Base-by-base conservation (phyloP, 75 land plant genomes). In the Cryptomeria japonica region DNA sequence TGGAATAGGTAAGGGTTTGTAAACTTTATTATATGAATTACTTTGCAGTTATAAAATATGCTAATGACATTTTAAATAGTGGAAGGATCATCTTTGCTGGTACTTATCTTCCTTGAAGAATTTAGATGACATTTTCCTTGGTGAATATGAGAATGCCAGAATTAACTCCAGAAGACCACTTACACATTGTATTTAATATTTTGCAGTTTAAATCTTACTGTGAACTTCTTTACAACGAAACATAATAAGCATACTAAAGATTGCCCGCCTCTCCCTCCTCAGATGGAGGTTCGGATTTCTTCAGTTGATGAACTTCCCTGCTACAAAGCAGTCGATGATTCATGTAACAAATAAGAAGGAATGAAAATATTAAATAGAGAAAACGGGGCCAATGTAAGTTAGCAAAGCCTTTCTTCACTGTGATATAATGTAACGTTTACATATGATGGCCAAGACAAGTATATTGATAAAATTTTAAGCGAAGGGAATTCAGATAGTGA, bases 211-310 rank as follows among this genome's bases (percentile, higher is more conserved):
- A 90, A 94, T 34, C 96, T 97, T 34, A 93, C 94, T 5, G 94
- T 97, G 70, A 97, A 97, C 86, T 97, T 96, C 88, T 93, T 97
- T 86, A 96, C 99, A 53, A 93, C 95, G 14, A 96, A 96, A 87
- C 92, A 93, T 87, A 88, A 80, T 5, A 89, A 89, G 36, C 88
- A 90, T 70, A 85, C 86, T 14, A 92, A 94, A 85, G 90, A 88
- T 64, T 97, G 99, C 87, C 96, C 97, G 51, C 87, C 44, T 86
- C 89, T 97, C 87, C 97, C 97, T 22, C 84, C 86, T 78, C 96
- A 97, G 5, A 96, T 97, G 96, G 90, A 89, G 55, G 86, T 91
- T 64, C 88, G 83, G 72, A 84, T 94, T 84, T 88, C 91, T 68
- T 72, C 96, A 47, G 90, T 97, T 91, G 95, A 96, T 51, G 93